Conservation (phyloP, 2,329 filamentous ascomycete genomes). For the Aspergillus chevalieri region DNA sequence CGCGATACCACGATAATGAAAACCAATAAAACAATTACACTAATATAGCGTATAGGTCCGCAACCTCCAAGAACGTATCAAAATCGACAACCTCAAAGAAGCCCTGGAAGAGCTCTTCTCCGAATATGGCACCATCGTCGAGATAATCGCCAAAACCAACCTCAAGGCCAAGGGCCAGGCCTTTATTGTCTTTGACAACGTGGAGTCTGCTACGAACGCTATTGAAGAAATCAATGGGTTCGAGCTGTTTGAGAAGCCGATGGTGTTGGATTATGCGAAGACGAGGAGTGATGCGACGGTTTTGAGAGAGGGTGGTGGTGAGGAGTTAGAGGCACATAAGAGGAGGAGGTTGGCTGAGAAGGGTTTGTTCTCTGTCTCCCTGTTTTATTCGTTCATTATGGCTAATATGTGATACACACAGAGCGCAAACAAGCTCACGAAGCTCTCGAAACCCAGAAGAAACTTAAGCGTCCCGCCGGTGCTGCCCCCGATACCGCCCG, state of each 20-base stretch:
- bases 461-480: conserved; percentile 59
- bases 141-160: conserved; percentile 83
- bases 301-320: conserved; percentile 61
- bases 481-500: conserved; percentile 44
- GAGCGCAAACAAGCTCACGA: conserved; percentile 77
- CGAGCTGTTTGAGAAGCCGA: conserved; percentile 84
- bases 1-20: background rate
- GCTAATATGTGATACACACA: conserved; percentile 20
- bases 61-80: conserved; percentile 90
- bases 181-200: conserved; percentile 81
- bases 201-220: conserved; percentile 72
- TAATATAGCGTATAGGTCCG: conserved; percentile 45
- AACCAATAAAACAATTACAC: conserved; percentile 9
- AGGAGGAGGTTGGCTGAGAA: conserved; percentile 79
- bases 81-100: conserved; percentile 67
- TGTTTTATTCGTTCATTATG: conserved; percentile 6
- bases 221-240: conserved; percentile 90
- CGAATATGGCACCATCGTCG: conserved; percentile 79
- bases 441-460: conserved; percentile 70
- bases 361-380: conserved; percentile 47
- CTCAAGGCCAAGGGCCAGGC: conserved; percentile 91
- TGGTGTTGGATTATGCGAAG: conserved; percentile 75
- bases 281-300: conserved; percentile 85
- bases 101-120: conserved; percentile 73
- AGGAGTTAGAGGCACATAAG: conserved; percentile 86